A percentile compares a stretch with the other conserved stretches of the same genome.
These are phyloP conservation scores for Escallonia herrerae DNA, from an alignment of 129 eudicot species.

Conservation along the genomic window DNA sequence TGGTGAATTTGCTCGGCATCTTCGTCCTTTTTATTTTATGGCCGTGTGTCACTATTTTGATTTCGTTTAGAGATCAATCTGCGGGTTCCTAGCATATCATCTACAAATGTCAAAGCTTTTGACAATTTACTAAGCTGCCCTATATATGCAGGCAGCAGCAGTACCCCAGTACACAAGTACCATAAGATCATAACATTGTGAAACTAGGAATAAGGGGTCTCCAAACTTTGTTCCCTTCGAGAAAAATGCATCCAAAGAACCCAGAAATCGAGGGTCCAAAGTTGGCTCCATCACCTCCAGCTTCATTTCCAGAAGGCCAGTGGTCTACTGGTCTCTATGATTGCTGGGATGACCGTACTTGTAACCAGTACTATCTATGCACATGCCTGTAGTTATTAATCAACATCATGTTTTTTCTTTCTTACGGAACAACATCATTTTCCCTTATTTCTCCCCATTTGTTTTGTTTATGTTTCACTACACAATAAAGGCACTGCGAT, in stretches of 20 bases:
- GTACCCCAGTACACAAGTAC: neutral
- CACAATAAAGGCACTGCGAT: neutral
- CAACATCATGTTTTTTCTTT: too few relatives aligned
- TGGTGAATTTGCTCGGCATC: too few relatives aligned
- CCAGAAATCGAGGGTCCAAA: neutral
- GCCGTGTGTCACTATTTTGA: too few relatives aligned
- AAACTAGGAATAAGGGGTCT: too few relatives aligned
- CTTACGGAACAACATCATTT: too few relatives aligned
- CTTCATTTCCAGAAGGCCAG: conserved; percentile 14
- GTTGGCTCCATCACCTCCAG: neutral
- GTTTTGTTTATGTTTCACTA: too few relatives aligned
- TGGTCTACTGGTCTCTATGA: conserved; percentile 29
- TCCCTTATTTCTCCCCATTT: too few relatives aligned
- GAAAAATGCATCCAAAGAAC: neutral
- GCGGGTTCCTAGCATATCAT: neutral
- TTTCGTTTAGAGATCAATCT: neutral
- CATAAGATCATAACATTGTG: neutral
- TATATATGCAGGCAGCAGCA: neutral
- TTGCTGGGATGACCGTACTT: conserved; percentile 16
- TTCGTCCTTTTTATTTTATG: too few relatives aligned
- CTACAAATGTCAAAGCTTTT: neutral
- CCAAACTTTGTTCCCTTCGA: too few relatives aligned
- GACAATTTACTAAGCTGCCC: neutral
- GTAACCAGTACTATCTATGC: neutral
- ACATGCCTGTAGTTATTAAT: neutral